phyloP scores from a whole-genome alignment of 2,329 filamentous ascomycete genomes.

The Diaporthe longicolla region DNA sequence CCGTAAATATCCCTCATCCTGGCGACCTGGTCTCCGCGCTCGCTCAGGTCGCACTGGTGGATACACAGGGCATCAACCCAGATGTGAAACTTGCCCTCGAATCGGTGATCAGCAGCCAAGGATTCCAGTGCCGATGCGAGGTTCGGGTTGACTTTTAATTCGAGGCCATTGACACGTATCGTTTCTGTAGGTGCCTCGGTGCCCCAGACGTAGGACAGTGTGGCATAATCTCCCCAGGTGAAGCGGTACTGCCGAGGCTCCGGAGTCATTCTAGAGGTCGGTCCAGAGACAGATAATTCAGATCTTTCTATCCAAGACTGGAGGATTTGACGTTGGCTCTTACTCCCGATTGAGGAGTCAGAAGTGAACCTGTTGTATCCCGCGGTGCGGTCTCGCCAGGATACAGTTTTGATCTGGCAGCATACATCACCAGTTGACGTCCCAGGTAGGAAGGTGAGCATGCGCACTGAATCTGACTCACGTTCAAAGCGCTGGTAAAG shows the following conservation, averaged over 20 bases:
- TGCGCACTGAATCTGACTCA: neutral
- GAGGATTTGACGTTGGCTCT: neutral
- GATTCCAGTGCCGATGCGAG: neutral
- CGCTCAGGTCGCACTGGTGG: neutral
- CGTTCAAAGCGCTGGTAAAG: neutral
- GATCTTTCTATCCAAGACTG: neutral
- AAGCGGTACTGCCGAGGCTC: neutral
- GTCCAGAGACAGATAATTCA: rapidly evolving
- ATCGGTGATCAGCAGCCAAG: neutral
- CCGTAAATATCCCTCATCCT: neutral
- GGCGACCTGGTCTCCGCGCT: neutral
- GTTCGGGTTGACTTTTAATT: neutral
- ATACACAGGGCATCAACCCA: neutral
- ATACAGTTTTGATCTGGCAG: neutral
- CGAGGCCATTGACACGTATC: neutral
- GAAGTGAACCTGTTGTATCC: neutral
- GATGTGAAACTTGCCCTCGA: neutral
- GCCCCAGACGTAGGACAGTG: neutral
- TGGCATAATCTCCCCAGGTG: neutral
- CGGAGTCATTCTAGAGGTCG: neutral
- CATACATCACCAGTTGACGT: neutral
- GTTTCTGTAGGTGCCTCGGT: neutral
- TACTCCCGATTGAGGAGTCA: neutral
- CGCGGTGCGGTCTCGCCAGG: neutral
- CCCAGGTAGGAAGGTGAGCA: neutral